Evolutionary conservation across 306 rosid genomes (phyloP).

Genomic region (Mimosa pudica): DNA sequence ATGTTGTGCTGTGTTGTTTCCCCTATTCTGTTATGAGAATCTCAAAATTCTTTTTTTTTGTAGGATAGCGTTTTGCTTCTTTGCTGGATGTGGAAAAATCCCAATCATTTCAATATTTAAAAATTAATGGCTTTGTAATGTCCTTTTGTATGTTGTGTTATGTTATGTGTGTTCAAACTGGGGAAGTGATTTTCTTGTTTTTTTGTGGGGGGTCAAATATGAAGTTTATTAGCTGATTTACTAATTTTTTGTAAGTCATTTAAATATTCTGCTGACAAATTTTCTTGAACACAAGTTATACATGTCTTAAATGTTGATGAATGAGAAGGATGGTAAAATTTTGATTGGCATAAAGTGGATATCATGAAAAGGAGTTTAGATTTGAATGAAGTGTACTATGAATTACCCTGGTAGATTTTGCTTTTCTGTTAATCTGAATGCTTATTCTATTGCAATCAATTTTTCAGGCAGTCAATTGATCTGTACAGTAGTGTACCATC

Average conservation of each 20-base stretch:
- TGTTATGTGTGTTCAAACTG: not conserved
- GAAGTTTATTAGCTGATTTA: not conserved
- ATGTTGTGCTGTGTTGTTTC: not conserved
- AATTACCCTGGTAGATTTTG: not conserved
- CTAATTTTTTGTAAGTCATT: not conserved
- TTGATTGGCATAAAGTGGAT: not conserved
- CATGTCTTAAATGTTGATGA: not conserved
- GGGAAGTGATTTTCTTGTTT: not conserved
- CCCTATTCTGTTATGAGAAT: not conserved
- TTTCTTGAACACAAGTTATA: not conserved
- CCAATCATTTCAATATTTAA: not conserved
- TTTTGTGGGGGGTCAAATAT: not conserved
- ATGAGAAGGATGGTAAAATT: not conserved
- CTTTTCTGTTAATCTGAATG: conserved; percentile 6
- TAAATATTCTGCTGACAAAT: not conserved
- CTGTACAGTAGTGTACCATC: conserved; percentile 90
- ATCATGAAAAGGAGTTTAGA: not conserved
- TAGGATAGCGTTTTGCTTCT: conserved; percentile 30
- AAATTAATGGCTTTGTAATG: not conserved
- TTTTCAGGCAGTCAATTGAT: conserved; percentile 95
- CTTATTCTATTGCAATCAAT: conserved; percentile 24
- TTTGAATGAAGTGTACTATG: not conserved
- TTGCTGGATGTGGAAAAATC: not conserved
- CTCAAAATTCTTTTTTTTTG: not conserved
- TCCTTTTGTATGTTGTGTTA: not conserved